Conservation (phyloP, 352 stramenopile species). For the Blastocystis sp. region DNA sequence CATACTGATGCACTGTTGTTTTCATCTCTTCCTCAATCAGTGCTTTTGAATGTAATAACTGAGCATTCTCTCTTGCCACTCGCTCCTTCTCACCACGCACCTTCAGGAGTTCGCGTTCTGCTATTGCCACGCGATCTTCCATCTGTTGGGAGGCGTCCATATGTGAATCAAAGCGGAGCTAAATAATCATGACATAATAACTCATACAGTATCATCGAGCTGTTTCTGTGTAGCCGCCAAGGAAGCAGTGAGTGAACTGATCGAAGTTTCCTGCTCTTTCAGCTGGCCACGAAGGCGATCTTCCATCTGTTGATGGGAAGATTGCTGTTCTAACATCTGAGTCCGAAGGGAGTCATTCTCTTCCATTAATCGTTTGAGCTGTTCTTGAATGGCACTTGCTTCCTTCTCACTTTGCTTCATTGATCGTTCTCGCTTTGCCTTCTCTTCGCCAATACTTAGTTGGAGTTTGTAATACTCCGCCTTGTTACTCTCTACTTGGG, state of each 20-base stretch:
- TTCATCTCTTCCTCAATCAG: neutral
- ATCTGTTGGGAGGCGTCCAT: neutral
- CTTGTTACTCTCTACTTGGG: slow-evolving; percentile 4
- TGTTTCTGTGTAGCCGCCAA: slow-evolving; percentile 34
- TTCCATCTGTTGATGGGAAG: neutral
- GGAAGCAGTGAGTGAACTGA: neutral
- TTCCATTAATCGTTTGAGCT: slow-evolving; percentile 21
- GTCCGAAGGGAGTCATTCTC: slow-evolving; percentile 22
- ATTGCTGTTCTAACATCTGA: neutral
- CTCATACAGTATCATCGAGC: neutral
- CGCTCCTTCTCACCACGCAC: slow-evolving; percentile 23
- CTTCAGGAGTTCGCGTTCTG: slow-evolving; percentile 38
- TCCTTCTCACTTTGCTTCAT: slow-evolving; percentile 26
- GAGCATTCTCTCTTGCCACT: neutral
- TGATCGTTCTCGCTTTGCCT: neutral
- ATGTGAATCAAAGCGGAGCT: slow-evolving; percentile 20
- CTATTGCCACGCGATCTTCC: neutral
- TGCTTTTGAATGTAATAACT: neutral
- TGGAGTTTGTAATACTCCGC: slow-evolving; percentile 43
- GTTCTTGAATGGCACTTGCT: neutral
- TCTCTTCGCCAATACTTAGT: slow-evolving; percentile 26
- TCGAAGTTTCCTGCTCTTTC: neutral
- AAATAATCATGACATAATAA: neutral
- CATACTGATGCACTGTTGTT: neutral
- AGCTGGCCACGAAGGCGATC: neutral